phyloP scores from a whole-genome alignment of 139 green algal genomes.

The Prasinococcaceae sp. region DNA sequence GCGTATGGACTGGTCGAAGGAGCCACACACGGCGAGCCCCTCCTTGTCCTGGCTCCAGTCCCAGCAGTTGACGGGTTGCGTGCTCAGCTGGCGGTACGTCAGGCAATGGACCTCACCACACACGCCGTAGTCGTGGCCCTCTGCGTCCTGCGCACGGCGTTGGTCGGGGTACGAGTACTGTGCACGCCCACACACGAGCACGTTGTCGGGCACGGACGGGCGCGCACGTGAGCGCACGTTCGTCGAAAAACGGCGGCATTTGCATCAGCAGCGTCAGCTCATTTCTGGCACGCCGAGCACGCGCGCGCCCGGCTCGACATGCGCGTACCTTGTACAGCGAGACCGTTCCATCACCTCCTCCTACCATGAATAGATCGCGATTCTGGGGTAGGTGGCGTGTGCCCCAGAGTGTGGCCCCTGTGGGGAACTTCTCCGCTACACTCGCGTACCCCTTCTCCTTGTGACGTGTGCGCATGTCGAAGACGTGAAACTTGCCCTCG shows the following conservation, averaged over 20 bases:
- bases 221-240: too few relatives aligned
- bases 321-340: constrained; percentile 70
- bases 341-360: constrained; percentile 58
- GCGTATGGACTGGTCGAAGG: constrained; percentile 72
- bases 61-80: background rate
- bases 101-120: background rate
- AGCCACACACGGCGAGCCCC: constrained; percentile 56
- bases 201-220: too few relatives aligned
- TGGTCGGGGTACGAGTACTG: constrained; percentile 85
- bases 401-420: constrained; percentile 58
- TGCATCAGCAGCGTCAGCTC: too few relatives aligned
- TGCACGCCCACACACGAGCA: too few relatives aligned
- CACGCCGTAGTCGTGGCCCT: constrained; percentile 47
- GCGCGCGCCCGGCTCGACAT: too few relatives aligned
- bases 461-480: constrained; percentile 67
- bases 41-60: constrained; percentile 50
- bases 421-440: constrained; percentile 33
- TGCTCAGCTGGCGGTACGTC: background rate
- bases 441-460: constrained; percentile 50
- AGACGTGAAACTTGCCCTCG: constrained; percentile 64
- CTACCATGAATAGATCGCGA: constrained; percentile 59
- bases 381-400: constrained; percentile 63
- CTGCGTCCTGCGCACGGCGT: constrained; percentile 46
- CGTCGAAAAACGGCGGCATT: too few relatives aligned
- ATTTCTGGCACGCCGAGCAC: too few relatives aligned